A percentile compares a stretch with the other conserved stretches of the same genome.
Conservation (phyloP, 2,329 filamentous ascomycete species). For the Calonectria pauciramosa region DNA sequence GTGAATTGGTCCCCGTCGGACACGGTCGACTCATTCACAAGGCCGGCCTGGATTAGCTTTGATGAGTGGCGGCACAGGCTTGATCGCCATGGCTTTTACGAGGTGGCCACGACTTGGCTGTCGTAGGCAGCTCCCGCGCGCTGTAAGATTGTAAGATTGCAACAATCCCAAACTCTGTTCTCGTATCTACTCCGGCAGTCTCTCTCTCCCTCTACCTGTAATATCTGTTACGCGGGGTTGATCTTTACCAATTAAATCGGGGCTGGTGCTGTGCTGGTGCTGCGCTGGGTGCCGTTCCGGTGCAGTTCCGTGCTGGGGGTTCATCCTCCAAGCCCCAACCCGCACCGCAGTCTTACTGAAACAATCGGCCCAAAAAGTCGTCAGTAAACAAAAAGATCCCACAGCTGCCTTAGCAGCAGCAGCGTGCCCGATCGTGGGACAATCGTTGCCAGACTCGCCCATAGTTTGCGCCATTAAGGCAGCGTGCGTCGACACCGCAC, state of each 20-base stretch:
- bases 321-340: background rate
- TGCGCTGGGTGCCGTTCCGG: too few species aligned
- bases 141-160: background rate
- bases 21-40: background rate
- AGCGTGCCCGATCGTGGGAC: background rate
- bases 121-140: background rate
- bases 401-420: background rate
- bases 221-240: background rate
- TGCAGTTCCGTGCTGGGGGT: too few species aligned
- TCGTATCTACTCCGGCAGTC: too few species aligned
- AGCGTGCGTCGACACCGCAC: background rate
- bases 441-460: background rate
- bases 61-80: slow-evolving; percentile 3
- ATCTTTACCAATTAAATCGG: background rate
- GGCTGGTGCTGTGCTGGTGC: background rate
- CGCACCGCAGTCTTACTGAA: background rate
- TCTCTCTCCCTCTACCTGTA: too few species aligned
- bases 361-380: background rate
- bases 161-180: background rate
- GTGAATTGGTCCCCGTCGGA: background rate
- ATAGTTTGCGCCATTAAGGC: slow-evolving; percentile 13
- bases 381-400: background rate
- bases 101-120: background rate
- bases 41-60: background rate
- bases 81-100: slow-evolving; percentile 6